phyloP scores from a whole-genome alignment of 257 asterid genomes.

The Hygrophila difformis region DNA sequence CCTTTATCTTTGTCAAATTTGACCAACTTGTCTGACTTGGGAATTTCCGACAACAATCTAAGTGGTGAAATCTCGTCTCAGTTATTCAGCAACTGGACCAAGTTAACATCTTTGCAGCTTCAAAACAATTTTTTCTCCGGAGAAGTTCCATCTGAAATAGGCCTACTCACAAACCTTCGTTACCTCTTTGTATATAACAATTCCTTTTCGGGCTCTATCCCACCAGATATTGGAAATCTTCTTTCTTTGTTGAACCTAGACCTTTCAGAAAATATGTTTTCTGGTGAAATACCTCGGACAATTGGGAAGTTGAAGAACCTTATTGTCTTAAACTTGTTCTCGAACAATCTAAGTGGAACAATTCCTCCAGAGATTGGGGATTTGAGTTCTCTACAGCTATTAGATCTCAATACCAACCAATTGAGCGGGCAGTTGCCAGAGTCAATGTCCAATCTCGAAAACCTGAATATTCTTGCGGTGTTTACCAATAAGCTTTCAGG shows the following conservation, averaged over 20 bases:
- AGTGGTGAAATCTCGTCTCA: constrained; percentile 45
- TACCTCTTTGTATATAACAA: constrained; percentile 34
- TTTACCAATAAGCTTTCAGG: constrained; percentile 47
- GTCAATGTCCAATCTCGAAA: constrained; percentile 37
- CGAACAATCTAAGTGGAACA: constrained; percentile 47
- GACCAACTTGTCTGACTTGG: constrained; percentile 37
- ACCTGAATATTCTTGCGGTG: constrained; percentile 25
- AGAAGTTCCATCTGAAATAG: constrained; percentile 50
- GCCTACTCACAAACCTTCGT: constrained; percentile 27
- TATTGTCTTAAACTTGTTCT: constrained; percentile 27
- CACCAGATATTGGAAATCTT: constrained; percentile 42
- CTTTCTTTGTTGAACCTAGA: constrained; percentile 22
- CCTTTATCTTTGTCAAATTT: constrained; percentile 60
- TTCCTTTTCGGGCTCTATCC: constrained; percentile 45
- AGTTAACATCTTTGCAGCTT: constrained; percentile 49
- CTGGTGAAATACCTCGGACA: constrained; percentile 55
- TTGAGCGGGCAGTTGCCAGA: constrained; percentile 59
- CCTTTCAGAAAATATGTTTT: constrained; percentile 38
- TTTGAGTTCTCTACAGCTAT: constrained; percentile 19
- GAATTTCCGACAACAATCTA: constrained; percentile 49
- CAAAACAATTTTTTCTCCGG: constrained; percentile 50
- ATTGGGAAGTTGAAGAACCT: constrained; percentile 47
- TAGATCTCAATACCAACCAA: constrained; percentile 41
- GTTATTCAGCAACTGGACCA: constrained; percentile 46
- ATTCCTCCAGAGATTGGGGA: constrained; percentile 57